Evolutionary conservation across 1,284 basidiomycete genomes (phyloP), one percentile per base, ranked within the genome.

Genomic region (Moesziomyces parantarcticus): DNA sequence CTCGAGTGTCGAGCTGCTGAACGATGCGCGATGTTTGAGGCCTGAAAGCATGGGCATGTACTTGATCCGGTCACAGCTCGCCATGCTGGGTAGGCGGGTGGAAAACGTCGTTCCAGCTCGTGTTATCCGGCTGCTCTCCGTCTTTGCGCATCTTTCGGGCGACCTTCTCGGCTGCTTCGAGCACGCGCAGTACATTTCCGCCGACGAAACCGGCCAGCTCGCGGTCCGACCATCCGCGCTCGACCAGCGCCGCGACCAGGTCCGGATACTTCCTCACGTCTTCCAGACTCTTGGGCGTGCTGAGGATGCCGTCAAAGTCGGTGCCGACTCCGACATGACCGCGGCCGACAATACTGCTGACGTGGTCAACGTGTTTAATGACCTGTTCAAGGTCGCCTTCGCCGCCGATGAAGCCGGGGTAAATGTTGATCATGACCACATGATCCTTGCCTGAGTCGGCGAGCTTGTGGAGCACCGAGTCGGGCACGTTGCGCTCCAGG

Each of bases 391-490:
- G 53, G 20, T 74, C 66, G 11, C 43, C 59, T n/a, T n/a, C 42
- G 21, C 66, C 72, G n/a, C 72, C 72, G 39, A 75, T 69, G 25
- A 75, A 75, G 57, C 52, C 72, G 5, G 72, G 72, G 40, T 57
- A 66, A 43, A 65, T 51, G 26, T 75, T 75, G 63, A 75, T 60
- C 72, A 75, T 75, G 39, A 75, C 67, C 0, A 75, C 51, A 16
- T 49, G 44, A 26, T 75, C 72, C 25, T 74, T 74, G 8, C 44
- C 23, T 14, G 55, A 47, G 1, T 11, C 6, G 0, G 49, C 56
- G 44, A 75, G 72, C 25, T 63, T 49, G 5, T 48, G 5, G 2
- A 75, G 63, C 11, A 75, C 56, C 29, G 47, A 41, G 23, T 75
- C 72, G 16, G 72, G 72, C 0, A 64, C 67, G 52, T 75, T 75